Percentiles rank a stretch among this genome's conserved stretches.
phyloP scores from a whole-genome alignment of 1,139 yeast species.

The Suhomyces bribrorum region DNA sequence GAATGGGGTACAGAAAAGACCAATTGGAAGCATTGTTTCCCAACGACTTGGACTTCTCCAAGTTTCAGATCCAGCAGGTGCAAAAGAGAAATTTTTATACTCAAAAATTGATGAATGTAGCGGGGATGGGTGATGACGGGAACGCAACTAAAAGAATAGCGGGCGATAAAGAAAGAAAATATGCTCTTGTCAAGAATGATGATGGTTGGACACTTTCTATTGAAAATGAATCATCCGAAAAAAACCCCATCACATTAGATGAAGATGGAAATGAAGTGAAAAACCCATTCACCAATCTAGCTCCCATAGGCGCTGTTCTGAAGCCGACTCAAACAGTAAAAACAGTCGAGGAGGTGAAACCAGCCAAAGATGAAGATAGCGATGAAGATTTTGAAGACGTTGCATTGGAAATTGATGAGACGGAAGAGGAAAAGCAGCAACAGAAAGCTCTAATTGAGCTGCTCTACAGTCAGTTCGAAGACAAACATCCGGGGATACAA shows the following conservation, averaged over 20 bases:
- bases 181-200: constrained; percentile 71
- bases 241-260: constrained; percentile 48
- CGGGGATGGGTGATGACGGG: constrained; percentile 76
- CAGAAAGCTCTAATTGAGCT: constrained; percentile 40
- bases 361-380: constrained; percentile 17
- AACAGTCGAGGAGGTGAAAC: background rate
- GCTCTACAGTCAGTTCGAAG: constrained; percentile 34
- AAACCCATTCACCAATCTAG: constrained; percentile 1
- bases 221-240: constrained; percentile 38
- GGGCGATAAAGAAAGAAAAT: constrained; percentile 77
- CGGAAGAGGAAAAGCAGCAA: constrained; percentile 30
- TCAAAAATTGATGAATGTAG: constrained; percentile 78
- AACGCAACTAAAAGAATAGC: constrained; percentile 64
- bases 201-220: constrained; percentile 88
- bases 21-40: constrained; percentile 83
- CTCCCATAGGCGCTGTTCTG: background rate
- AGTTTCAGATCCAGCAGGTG: constrained; percentile 90
- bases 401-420: constrained; percentile 21
- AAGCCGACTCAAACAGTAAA: no score
- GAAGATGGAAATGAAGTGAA: constrained; percentile 27
- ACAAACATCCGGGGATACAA: constrained; percentile 3
- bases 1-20: constrained; percentile 92
- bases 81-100: constrained; percentile 89
- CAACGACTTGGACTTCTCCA: constrained; percentile 83
- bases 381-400: constrained; percentile 26